Evolutionary conservation across 306 rosid species (phyloP).

Genomic region (Adenanthera pavonina): DNA sequence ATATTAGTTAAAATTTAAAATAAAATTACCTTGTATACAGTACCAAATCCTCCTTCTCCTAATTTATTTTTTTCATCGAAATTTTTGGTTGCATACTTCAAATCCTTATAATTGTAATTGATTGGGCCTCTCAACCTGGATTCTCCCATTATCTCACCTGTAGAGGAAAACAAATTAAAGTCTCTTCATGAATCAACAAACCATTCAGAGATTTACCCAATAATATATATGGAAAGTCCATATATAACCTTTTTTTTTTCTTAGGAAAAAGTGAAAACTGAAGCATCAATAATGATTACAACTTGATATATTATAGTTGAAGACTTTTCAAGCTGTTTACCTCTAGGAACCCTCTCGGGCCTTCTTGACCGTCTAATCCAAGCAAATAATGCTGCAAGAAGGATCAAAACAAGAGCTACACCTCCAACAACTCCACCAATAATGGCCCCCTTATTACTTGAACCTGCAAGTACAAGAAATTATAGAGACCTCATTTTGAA

Average conservation of each 20-base stretch:
- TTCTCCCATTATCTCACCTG: background rate
- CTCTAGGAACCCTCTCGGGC: background rate
- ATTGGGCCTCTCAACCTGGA: background rate
- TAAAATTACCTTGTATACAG: slow-evolving; percentile 11
- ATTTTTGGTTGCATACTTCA: slow-evolving; percentile 3
- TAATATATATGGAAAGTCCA: background rate
- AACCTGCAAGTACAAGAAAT: background rate
- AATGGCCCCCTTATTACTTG: background rate
- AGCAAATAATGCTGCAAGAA: background rate
- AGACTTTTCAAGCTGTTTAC: background rate
- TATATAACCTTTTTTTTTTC: background rate
- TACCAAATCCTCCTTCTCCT: slow-evolving; percentile 3
- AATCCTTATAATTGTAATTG: background rate
- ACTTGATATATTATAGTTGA: background rate
- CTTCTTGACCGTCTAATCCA: background rate
- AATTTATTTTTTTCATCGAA: background rate
- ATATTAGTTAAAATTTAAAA: background rate
- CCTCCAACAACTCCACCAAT: slow-evolving; percentile 1
- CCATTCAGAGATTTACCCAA: background rate
- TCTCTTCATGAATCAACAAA: background rate
- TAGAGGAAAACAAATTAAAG: background rate
- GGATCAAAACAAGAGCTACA: background rate
- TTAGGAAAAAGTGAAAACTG: background rate
- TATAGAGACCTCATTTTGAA: background rate
- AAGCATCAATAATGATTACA: background rate